Conservation (phyloP, 2,329 filamentous ascomycete species). For the Colletotrichum magnum region DNA sequence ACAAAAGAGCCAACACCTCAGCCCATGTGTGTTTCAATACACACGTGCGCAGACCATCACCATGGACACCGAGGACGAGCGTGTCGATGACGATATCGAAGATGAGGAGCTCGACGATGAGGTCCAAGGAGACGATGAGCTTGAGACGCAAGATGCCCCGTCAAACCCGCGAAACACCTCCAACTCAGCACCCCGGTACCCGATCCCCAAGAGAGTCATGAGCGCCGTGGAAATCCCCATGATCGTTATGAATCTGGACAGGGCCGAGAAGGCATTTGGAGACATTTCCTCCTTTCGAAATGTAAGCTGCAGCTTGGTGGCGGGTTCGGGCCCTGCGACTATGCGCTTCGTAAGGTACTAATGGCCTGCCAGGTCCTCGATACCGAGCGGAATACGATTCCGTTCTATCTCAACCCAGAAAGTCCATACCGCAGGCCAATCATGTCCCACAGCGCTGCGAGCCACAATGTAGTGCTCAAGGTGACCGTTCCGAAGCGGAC, state of each 20-base stretch:
- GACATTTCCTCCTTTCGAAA: slow-evolving; percentile 54
- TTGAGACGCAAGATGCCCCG: background rate
- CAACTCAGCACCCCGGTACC: slow-evolving; percentile 46
- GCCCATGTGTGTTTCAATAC: slow-evolving; percentile 4
- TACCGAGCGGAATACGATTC: slow-evolving; percentile 66
- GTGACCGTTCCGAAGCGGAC: slow-evolving; percentile 90
- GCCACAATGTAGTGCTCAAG: slow-evolving; percentile 89
- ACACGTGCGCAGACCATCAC: slow-evolving; percentile 9
- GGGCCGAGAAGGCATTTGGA: slow-evolving; percentile 59
- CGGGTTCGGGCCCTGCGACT: background rate
- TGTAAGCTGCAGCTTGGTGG: slow-evolving; percentile 46
- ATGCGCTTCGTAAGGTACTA: slow-evolving; percentile 2
- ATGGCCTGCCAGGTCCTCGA: slow-evolving; percentile 58
- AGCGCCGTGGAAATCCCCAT: slow-evolving; percentile 61
- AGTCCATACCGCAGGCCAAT: slow-evolving; percentile 85
- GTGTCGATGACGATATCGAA: slow-evolving; percentile 3
- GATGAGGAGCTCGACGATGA: slow-evolving; percentile 4
- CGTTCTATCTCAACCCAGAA: slow-evolving; percentile 83
- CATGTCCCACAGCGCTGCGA: slow-evolving; percentile 80
- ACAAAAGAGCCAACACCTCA: background rate
- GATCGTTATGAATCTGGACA: slow-evolving; percentile 59
- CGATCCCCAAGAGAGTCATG: slow-evolving; percentile 52
- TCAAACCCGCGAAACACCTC: background rate
- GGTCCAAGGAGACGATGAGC: background rate
- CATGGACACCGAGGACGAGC: slow-evolving; percentile 31